Evolutionary conservation across 1,284 basidiomycete genomes (phyloP), one percentile per base, ranked within the genome.

Genomic region (Fistulina hepatica): DNA sequence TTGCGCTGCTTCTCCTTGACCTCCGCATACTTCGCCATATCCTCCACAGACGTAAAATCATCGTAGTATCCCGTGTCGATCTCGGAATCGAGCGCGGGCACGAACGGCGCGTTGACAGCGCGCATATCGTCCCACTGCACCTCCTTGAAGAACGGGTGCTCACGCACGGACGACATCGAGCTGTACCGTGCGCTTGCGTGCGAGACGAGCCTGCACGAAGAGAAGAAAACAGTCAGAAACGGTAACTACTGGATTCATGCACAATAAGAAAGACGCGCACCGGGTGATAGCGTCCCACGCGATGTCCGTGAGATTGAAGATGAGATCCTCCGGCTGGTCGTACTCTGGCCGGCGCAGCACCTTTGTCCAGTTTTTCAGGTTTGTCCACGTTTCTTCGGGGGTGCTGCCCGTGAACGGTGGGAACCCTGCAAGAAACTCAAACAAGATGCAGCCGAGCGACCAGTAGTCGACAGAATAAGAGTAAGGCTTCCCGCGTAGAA

Each of bases 21-120:
- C 60, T 99, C 95, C 23, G 88, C 84, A 54, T 93, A 94, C 65
- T 98, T 97, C 34, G 91, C 92, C 92, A 98, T 97, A 57, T 99
- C 95, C 48, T 93, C 90, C 6, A 73, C 67, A 17, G 76, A 84
- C 19, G 81, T 82, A 59, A 97, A 98, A 58, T 97, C 92, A 59
- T 99, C 95, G 67, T 97, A 99, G 65, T 98, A 98, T 9, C 93
- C 94, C 1, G 93, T 93, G 57, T 97, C 95, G 43, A 89, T 73
- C 51, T 98, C 95, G 15, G 81, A 88, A 54, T 97, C 93, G 24
- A 99, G 75, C 8, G 91, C 83, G 15, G 95, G 95, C 4, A 98
- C 85, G 59, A 97, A 98, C 0, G 95, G 95, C 10, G 95, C 84
- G n/a, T 72, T 73, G 19, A 77, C 70, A 13, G 73, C 62, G 27